Evolutionary conservation across 1,284 basidiomycete species (phyloP).

Genomic region (Ganoderma lucidum): DNA sequence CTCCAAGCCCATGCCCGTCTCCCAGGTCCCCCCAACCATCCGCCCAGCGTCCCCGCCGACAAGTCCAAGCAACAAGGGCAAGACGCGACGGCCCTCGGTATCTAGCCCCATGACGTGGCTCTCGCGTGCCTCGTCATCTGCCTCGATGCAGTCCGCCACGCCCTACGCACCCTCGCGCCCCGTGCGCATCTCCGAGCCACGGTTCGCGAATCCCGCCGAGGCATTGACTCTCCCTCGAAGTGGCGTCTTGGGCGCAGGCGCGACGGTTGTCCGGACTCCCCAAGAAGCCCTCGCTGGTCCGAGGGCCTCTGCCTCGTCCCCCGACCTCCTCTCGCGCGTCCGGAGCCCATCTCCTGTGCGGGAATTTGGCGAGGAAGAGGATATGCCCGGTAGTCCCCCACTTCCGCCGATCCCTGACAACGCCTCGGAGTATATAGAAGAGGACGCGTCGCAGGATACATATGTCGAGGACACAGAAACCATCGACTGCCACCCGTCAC

Average conservation of each 20-base stretch:
- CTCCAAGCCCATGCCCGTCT: slow-evolving; percentile 31
- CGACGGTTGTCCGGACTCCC: slow-evolving; percentile 76
- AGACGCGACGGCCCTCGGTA: slow-evolving; percentile 43
- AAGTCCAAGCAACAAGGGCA: slow-evolving; percentile 31
- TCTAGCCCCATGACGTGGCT: slow-evolving; percentile 46
- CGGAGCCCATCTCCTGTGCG: slow-evolving; percentile 27
- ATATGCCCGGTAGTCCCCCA: slow-evolving; percentile 56
- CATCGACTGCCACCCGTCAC: slow-evolving; percentile 36
- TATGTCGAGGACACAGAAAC: slow-evolving; percentile 24
- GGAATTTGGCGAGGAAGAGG: slow-evolving; percentile 33
- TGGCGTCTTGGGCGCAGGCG: slow-evolving; percentile 69
- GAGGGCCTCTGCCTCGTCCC: slow-evolving; percentile 28
- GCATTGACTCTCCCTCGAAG: slow-evolving; percentile 48
- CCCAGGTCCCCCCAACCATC: slow-evolving; percentile 21
- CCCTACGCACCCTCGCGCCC: slow-evolving; percentile 51
- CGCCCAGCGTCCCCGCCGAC: slow-evolving; percentile 31
- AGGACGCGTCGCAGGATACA: slow-evolving; percentile 28
- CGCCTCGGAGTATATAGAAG: slow-evolving; percentile 32
- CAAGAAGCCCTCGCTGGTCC: slow-evolving; percentile 66
- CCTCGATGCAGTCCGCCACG: slow-evolving; percentile 28
- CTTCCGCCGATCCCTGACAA: slow-evolving; percentile 59
- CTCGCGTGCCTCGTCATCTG: slow-evolving; percentile 41
- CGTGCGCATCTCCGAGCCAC: slow-evolving; percentile 68
- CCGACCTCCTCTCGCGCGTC: slow-evolving; percentile 28
- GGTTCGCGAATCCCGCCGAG: slow-evolving; percentile 58